These are phyloP conservation scores for Colletotrichum sp. DNA, from an alignment of 2,329 filamentous ascomycete genomes.

Conservation along the genomic window DNA sequence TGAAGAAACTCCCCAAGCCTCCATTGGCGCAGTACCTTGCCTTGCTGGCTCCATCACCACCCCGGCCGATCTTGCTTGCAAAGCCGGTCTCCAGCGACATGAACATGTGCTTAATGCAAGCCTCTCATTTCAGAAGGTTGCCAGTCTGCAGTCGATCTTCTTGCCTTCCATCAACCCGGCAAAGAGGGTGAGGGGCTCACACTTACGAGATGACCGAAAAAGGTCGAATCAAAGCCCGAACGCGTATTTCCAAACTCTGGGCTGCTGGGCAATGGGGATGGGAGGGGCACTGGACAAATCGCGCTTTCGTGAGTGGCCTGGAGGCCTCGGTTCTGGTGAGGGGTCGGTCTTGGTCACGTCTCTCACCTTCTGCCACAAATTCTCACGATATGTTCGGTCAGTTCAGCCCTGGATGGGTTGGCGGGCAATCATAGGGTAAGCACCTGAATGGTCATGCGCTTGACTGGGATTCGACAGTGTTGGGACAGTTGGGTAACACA, in stretches of 20 bases:
- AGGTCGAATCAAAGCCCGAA: background rate
- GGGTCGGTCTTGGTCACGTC: background rate
- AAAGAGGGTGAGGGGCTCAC: background rate
- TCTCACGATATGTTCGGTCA: background rate
- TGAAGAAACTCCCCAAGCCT: background rate
- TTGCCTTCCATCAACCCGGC: background rate
- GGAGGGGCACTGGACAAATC: background rate
- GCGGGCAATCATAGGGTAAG: background rate
- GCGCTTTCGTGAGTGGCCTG: background rate
- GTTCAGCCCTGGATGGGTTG: background rate
- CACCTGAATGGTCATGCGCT: background rate
- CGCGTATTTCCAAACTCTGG: conserved; percentile 1
- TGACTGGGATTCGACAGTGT: background rate
- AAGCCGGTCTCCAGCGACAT: background rate
- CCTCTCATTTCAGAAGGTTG: background rate
- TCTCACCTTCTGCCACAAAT: background rate
- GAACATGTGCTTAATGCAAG: conserved; percentile 10
- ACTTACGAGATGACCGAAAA: background rate
- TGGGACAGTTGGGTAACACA: background rate
- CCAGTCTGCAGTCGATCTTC: background rate
- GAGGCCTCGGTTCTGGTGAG: background rate
- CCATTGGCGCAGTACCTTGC: background rate
- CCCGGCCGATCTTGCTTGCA: background rate
- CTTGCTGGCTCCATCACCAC: background rate
- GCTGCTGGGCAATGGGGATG: background rate